Evolutionary conservation across 106 monocot genomes (phyloP).

Genomic region (Agapanthus africanus): DNA sequence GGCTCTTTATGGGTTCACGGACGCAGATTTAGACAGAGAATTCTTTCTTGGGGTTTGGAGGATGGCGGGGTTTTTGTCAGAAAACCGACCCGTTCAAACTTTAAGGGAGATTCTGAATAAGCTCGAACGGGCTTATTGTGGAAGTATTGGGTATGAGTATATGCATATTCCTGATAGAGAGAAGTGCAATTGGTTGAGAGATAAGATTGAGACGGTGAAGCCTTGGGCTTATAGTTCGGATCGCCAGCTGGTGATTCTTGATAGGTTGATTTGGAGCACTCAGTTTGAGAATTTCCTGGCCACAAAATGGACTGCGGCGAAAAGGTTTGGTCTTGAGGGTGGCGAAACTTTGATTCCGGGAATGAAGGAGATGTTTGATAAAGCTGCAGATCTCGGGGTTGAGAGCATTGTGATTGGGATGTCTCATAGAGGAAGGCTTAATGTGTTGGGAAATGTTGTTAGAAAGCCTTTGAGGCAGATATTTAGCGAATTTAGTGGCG

Average conservation of each 20-base stretch:
- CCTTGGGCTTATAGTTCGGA: constrained; percentile 42
- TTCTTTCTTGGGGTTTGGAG: constrained; percentile 95
- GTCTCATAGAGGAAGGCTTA: constrained; percentile 89
- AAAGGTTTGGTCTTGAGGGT: constrained; percentile 92
- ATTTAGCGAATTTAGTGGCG: constrained; percentile 80
- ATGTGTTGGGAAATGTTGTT: constrained; percentile 89
- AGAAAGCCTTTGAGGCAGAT: constrained; percentile 82
- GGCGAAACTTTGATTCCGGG: constrained; percentile 87
- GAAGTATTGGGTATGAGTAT: constrained; percentile 85
- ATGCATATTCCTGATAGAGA: constrained; percentile 91
- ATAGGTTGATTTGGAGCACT: constrained; percentile 91
- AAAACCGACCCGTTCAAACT: constrained; percentile 83
- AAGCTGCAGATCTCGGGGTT: constrained; percentile 76
- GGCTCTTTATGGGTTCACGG: constrained; percentile 64
- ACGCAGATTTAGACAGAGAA: constrained; percentile 76
- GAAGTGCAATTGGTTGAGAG: constrained; percentile 94
- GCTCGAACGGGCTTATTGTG: constrained; percentile 89
- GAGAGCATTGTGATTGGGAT: constrained; percentile 89
- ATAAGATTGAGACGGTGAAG: constrained; percentile 72
- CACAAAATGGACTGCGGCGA: constrained; percentile 76
- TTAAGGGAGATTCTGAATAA: constrained; percentile 58
- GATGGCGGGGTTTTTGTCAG: constrained; percentile 85
- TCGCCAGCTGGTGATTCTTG: constrained; percentile 67
- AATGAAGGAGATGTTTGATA: constrained; percentile 98
- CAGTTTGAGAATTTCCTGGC: constrained; percentile 87